A percentile compares a stretch with the other conserved stretches of the same genome.
Conservation (phyloP, 805 yeast genomes). For the Candida endomychidarum region DNA sequence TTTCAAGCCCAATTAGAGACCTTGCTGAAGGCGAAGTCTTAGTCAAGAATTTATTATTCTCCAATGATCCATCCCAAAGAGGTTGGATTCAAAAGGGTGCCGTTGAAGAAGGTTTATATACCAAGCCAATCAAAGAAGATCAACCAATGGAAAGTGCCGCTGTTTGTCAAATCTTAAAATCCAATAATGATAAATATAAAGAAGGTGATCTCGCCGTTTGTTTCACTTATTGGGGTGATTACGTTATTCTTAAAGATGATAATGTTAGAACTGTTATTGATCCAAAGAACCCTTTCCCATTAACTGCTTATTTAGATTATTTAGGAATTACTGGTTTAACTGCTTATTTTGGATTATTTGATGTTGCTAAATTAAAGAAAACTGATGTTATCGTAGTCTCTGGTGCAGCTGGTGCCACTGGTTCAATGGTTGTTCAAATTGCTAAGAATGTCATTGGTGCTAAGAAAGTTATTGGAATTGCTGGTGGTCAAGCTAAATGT, state of each 20-base stretch:
- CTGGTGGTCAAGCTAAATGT: conserved; percentile 46
- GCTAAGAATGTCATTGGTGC: conserved; percentile 29
- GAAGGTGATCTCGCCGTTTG: conserved; percentile 27
- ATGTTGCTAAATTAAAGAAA: conserved; percentile 28
- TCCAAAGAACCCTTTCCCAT: conserved; percentile 17
- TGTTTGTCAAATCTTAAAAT: conserved; percentile 24
- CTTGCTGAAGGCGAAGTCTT: conserved; percentile 26
- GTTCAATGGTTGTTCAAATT: conserved; percentile 31
- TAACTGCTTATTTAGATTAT: conserved; percentile 24
- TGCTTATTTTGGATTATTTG: conserved; percentile 32
- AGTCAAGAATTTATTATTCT: conserved; percentile 27
- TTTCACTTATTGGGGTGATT: conserved; percentile 24
- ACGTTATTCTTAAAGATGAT: conserved; percentile 18
- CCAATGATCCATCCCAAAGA: conserved; percentile 40
- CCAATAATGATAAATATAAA: conserved; percentile 22
- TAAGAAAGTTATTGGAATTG: conserved; percentile 30
- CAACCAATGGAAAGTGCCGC: conserved; percentile 24
- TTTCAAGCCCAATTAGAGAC: conserved; percentile 14
- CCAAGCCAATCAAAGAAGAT: conserved; percentile 23
- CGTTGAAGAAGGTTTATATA: conserved; percentile 22
- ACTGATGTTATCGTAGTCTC: conserved; percentile 26
- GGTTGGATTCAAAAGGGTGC: conserved; percentile 35
- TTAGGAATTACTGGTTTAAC: conserved; percentile 32
- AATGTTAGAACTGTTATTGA: conserved; percentile 19
- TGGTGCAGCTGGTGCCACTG: conserved; percentile 36